These are phyloP conservation scores for Waltergamsia citrina DNA, from an alignment of 2,329 filamentous ascomycete genomes.

Conservation along the genomic window DNA sequence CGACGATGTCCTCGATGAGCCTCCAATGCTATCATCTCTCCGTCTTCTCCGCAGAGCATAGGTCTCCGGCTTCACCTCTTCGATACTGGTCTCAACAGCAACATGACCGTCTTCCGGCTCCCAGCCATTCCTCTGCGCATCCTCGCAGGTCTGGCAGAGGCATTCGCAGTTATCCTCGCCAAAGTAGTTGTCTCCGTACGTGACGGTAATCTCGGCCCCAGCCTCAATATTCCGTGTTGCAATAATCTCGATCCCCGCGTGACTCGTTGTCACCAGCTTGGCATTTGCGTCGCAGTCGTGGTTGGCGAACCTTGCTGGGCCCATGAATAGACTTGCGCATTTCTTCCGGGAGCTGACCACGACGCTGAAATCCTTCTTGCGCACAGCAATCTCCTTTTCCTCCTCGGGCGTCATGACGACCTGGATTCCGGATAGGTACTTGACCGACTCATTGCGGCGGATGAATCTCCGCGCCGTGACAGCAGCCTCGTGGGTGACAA, in stretches of 20 bases:
- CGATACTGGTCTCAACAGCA: conserved; percentile 40
- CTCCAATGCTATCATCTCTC: conserved; percentile 37
- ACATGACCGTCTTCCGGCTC: conserved; percentile 39
- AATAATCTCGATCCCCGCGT: conserved; percentile 83
- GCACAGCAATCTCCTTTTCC: conserved; percentile 69
- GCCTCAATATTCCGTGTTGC: conserved; percentile 72
- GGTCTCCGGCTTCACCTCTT: conserved; percentile 36
- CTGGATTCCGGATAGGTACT: conserved; percentile 84
- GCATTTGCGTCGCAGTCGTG: conserved; percentile 95
- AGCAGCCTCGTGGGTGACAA: conserved; percentile 79
- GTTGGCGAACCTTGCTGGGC: conserved; percentile 91
- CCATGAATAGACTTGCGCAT: conserved; percentile 83
- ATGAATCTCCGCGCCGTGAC: conserved; percentile 75
- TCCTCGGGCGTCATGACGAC: conserved; percentile 90
- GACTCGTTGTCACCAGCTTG: conserved; percentile 71
- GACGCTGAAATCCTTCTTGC: conserved; percentile 92
- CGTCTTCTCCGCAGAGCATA: conserved; percentile 48
- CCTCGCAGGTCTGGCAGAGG: conserved; percentile 81
- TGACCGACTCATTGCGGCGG: conserved; percentile 74
- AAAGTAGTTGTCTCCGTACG: conserved; percentile 93
- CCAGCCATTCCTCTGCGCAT: conserved; percentile 73
- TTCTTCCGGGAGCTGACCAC: conserved; percentile 91
- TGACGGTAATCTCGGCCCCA: conserved; percentile 94
- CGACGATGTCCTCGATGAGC: conserved; percentile 46
- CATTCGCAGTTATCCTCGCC: conserved; percentile 93